phyloP scores from a whole-genome alignment of 1,284 basidiomycete genomes.

The Rhodotorula sp. region DNA sequence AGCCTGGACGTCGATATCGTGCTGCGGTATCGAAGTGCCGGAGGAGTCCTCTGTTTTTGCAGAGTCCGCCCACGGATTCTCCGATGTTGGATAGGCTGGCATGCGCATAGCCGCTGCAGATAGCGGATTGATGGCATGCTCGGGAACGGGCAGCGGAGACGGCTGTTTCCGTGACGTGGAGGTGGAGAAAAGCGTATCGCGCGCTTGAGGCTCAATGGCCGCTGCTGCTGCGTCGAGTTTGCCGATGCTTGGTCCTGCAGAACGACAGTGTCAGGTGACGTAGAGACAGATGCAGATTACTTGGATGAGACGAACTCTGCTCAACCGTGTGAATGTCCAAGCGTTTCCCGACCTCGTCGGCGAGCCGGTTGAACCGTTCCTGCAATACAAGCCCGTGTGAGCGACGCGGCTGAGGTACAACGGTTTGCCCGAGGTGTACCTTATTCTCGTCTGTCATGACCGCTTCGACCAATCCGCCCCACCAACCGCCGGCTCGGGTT shows the following conservation, averaged over 20 bases:
- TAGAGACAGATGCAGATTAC: background rate
- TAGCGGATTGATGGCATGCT: constrained; percentile 25
- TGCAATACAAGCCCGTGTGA: constrained; percentile 39
- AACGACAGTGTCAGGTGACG: background rate
- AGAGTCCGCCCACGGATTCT: constrained; percentile 43
- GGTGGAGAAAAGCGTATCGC: constrained; percentile 71
- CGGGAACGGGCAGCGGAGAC: background rate
- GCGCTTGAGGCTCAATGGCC: constrained; percentile 77
- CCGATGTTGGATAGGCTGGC: constrained; percentile 48
- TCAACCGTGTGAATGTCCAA: constrained; percentile 62
- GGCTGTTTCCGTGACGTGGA: constrained; percentile 27
- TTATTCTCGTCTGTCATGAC: constrained; percentile 84
- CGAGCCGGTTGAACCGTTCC: constrained; percentile 55
- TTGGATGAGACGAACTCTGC: constrained; percentile 21
- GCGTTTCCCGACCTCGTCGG: constrained; percentile 87
- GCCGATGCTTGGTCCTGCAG: constrained; percentile 69
- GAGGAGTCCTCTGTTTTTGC: constrained; percentile 40
- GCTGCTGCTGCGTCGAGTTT: constrained; percentile 63
- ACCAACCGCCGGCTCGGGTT: constrained; percentile 54
- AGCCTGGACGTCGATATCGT: constrained; percentile 62
- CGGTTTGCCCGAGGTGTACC: constrained; percentile 56
- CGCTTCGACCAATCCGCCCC: constrained; percentile 65
- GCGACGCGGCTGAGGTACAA: constrained; percentile 33
- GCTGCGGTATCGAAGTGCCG: constrained; percentile 57
- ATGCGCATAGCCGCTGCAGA: constrained; percentile 44